Base-by-base conservation (phyloP, 768 basidiomycete species). In the Exidia glandulosa region DNA sequence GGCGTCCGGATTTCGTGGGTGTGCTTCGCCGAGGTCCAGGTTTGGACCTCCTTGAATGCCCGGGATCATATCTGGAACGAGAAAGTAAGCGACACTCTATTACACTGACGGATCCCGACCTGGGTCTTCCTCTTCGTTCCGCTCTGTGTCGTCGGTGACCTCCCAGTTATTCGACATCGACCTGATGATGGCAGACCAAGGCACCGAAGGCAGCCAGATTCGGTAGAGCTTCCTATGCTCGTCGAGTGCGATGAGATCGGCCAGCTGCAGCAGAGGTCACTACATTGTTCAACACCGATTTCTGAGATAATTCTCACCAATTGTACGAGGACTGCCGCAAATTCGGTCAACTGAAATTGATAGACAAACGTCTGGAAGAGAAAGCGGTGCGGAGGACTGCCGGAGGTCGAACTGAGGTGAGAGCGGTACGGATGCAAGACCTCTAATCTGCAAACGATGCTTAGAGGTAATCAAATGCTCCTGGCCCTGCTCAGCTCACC, bases 321-420 rank as follows among this genome's bases (percentile, higher is more conserved):
- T 6, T 70, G 70, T n/a, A 67, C 63, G 3, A 77, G 59, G 12
- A 66, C 62, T 9, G 62, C 59, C 2, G 72, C 66, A 62, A 79
- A 77, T 13, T 67, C 70, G 67, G 77, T 74, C 56, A 77, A 63
- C 60, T 80, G 79, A 58, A 74, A 79, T 62, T 90, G 86, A 67
- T 87, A 89, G 31, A 87, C 79, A 64, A 85, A 90, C 56, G 84
- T 86, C 59, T 87, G 74, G 64, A 90, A 90, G 7, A 90, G 73
- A 66, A 84, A 82, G 41, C 83, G 80, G 69, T 89, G 87, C 0
- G 83, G 80, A 0, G 81, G 82, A 13, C 76, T 71, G 6, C 79
- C 77, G n/a, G 71, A 62, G 25, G 61, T 63, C 3, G 74, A 64
- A 32, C 79, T 76, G 57, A 87, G 81, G 0, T 76, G 75, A 12